Percentiles rank a stretch among this genome's conserved stretches.
These are phyloP conservation scores for Monosporascus cannonballus DNA, from an alignment of 2,329 filamentous ascomycete genomes.

Conservation along the genomic window DNA sequence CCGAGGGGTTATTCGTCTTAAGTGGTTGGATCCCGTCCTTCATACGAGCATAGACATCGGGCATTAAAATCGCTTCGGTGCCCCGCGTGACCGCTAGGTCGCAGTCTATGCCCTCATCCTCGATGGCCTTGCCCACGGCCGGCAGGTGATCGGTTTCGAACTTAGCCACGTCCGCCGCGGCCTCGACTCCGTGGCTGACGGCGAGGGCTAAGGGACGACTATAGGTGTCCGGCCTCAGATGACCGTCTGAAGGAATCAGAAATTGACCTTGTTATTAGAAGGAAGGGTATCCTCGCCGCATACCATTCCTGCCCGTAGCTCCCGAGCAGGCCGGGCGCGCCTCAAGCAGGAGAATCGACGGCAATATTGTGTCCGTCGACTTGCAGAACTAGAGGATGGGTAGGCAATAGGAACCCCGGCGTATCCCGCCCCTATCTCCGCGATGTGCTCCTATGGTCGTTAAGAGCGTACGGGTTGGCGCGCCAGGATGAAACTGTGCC, in stretches of 20 bases:
- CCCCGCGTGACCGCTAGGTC: constrained; percentile 36
- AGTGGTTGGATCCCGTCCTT: constrained; percentile 25
- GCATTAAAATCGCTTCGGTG: constrained; percentile 31
- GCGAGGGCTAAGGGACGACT: constrained; percentile 16
- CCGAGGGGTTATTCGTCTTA: constrained; percentile 16
- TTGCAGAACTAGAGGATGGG: constrained; percentile 22
- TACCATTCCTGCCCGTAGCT: constrained; percentile 31
- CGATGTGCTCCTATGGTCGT: constrained; percentile 36
- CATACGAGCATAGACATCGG: constrained; percentile 13
- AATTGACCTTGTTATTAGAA: not conserved
- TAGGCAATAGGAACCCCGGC: constrained; percentile 38
- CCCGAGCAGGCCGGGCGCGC: constrained; percentile 30
- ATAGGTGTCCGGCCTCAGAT: constrained; percentile 30
- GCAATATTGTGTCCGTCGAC: constrained; percentile 1
- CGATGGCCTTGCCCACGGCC: constrained; percentile 29
- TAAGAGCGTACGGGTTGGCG: constrained; percentile 30
- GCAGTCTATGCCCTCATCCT: constrained; percentile 34
- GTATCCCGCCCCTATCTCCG: constrained; percentile 42
- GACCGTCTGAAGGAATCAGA: constrained; percentile 13
- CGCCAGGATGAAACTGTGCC: constrained; percentile 36
- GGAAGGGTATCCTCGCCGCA: constrained; percentile 4
- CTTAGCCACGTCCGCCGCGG: constrained; percentile 21
- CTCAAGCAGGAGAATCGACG: constrained; percentile 27
- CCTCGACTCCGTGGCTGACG: constrained; percentile 18
- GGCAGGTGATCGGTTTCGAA: constrained; percentile 24